Percentiles rank a stretch among this genome's conserved stretches.
Evolutionary conservation across 768 basidiomycete genomes (phyloP).

Genomic region (Tylopilus subfusipes): DNA sequence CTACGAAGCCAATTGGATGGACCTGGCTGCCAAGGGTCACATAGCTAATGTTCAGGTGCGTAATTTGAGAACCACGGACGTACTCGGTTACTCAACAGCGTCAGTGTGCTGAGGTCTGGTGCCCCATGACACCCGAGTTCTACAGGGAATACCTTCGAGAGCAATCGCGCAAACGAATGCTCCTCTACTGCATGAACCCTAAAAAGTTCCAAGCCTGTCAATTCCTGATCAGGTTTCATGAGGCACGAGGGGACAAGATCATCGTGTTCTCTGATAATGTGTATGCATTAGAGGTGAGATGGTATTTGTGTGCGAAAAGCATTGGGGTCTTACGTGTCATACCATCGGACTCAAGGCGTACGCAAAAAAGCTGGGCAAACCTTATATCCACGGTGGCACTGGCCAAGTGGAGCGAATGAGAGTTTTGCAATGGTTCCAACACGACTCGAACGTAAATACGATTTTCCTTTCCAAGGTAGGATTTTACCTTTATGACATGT

Average conservation of each 20-base stretch:
- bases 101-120: conserved; percentile 99
- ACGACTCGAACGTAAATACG: conserved; percentile 92
- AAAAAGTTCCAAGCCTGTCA: conserved; percentile 99
- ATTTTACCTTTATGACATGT: conserved; percentile 8
- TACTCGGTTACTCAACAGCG: conserved; percentile 3
- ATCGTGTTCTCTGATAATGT: conserved; percentile 99
- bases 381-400: conserved; percentile 94
- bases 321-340: conserved; percentile 2
- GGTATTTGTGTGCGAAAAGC: not conserved
- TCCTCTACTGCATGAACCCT: conserved; percentile 99
- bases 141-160: conserved; percentile 96
- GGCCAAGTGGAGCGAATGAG: conserved; percentile 95
- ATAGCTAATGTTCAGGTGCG: conserved; percentile 99
- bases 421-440: conserved; percentile 93
- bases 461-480: conserved; percentile 95
- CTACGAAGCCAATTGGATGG: conserved; percentile 99
- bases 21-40: conserved; percentile 97
- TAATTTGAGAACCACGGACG: not conserved
- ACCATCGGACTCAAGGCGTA: conserved; percentile 58
- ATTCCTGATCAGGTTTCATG: conserved; percentile 97
- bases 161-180: conserved; percentile 89
- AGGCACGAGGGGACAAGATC: conserved; percentile 96
- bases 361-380: conserved; percentile 88
- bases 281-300: conserved; percentile 83
- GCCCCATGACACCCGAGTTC: conserved; percentile 99